Base-by-base conservation (phyloP, 257 asterid species). In the Solanum neorickii region DNA sequence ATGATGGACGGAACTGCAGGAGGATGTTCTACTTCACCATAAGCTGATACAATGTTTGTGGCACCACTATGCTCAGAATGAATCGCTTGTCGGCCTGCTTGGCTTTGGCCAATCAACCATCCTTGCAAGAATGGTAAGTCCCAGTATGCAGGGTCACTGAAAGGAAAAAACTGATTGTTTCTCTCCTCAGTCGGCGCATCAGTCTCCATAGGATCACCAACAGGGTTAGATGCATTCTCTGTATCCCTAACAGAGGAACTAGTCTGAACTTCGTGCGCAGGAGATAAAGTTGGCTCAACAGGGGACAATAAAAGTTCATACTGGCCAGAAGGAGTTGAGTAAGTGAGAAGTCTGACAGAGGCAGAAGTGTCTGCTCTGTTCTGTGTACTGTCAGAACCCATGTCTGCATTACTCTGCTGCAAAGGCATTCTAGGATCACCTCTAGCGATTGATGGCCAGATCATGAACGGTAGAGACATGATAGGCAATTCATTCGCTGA, bases 21-120 rank as follows among this genome's bases (percentile, higher is more conserved):
- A 59, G 93, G 93, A 89, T 88, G 92, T 70, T 92, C 96, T 86
- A 88, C 85, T 46, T 91, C 88, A 88, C 86, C 89, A 78, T 90
- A 59, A 83, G 93, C 78, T 83, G 94, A 83, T 69, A 93, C 62
- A 88, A 88, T 91, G 33, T 91, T 95, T 76, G 87, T 68, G 69
- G 93, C 88, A 84, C 92, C 92, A 66, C 91, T 93, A 90, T 83
- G 91, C 86, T 89, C 95, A 73, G 98, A 83, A 84, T 90, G 96
- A 90, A 89, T 88, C 25, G 92, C 89, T 46, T 91, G 96, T 83
- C 94, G 94, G 82, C 95, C 94, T 62, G 98, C 98, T 92, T 95
- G 99, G 89, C 96, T 97, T 89, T 97, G 99, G 87, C 99, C 98
- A 88, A 95, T 90, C 90, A 97, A 88, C 99, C 99, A 94, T 62